Base-by-base conservation (phyloP, 805 yeast genomes). In the Grigorovia yakushimaensis region DNA sequence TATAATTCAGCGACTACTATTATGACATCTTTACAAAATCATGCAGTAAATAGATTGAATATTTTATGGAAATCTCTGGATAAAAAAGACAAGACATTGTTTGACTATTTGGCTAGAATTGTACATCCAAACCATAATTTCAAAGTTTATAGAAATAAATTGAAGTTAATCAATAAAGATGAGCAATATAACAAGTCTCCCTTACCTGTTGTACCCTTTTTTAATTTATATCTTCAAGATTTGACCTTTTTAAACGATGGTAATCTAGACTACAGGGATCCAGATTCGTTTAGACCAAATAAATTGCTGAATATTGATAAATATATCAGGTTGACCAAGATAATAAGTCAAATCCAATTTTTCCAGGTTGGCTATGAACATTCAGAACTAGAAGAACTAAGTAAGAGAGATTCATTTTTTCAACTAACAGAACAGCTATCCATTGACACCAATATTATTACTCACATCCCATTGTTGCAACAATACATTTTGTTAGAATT, bases 241-340 rank as follows among this genome's bases (percentile, higher is more conserved):
- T 70, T 85, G 56, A 84, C 89, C 0, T 84, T 84, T 66, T 78
- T 84, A n/a, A 75, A 80, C 45, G 94, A 85, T 54, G 91, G 93
- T n/a, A 84, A 84, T 59, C 74, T 83, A 38, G 81, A 78, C 55
- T 80, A 69, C 60, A 71, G 89, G 59, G 76, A 72, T 50, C 80
- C 82, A 5, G 77, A 79, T 51, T 62, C 70, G 5, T 69, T 74
- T 69, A 55, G 70, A 42, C 66, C 70, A 41, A 66, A 74, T 21
- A 70, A 69, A 46, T 68, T 82, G 52, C 77, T 85, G 57, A 84
- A 85, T 58, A 76, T 84, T 52, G 93, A 83, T 60, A 85, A 85
- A 60, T 82, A 81, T 58, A 72, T 74, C 63, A 82, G 79, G 59
- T 74, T 81, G 43, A 79, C 88, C 6, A 70, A 80, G 48, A 76